Percentiles rank a stretch among this genome's conserved stretches.
phyloP scores from a whole-genome alignment of 169 alveolate genomes.

The Cryptosporidium bovis region DNA sequence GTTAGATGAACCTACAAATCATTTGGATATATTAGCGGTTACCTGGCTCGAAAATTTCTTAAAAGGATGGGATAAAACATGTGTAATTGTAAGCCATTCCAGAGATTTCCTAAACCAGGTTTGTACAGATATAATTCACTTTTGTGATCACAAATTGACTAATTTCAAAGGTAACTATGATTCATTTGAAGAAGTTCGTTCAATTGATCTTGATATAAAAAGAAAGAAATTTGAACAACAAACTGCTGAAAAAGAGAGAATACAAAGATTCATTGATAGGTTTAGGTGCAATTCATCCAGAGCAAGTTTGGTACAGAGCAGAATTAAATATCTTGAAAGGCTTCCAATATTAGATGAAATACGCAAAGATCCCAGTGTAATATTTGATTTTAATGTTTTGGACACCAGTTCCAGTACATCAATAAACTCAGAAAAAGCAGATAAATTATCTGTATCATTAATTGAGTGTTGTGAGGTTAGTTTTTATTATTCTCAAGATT shows the following conservation, averaged over 20 bases:
- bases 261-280: constrained; percentile 94
- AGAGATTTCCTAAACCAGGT: constrained; percentile 95
- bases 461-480: constrained; percentile 63
- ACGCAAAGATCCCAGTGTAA: constrained; percentile 94
- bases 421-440: neutral
- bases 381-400: constrained; percentile 45
- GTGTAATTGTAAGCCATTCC: constrained; percentile 96
- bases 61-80: constrained; percentile 89
- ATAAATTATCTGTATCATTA: neutral
- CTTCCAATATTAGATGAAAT: constrained; percentile 94
- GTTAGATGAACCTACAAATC: constrained; percentile 94
- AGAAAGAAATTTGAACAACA: constrained; percentile 90
- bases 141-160: constrained; percentile 85
- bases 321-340: constrained; percentile 92
- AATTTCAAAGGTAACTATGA: constrained; percentile 96
- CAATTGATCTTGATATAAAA: constrained; percentile 88
- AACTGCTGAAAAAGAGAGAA: constrained; percentile 89
- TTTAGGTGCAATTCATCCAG: constrained; percentile 94
- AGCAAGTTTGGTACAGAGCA: constrained; percentile 94
- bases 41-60: constrained; percentile 95
- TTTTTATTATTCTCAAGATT: constrained; percentile 23
- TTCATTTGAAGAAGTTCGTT: constrained; percentile 91
- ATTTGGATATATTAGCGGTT: constrained; percentile 93
- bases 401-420: neutral
- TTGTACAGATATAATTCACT: constrained; percentile 95